Conservation (phyloP, 768 basidiomycete species). For the Mycena metata region DNA sequence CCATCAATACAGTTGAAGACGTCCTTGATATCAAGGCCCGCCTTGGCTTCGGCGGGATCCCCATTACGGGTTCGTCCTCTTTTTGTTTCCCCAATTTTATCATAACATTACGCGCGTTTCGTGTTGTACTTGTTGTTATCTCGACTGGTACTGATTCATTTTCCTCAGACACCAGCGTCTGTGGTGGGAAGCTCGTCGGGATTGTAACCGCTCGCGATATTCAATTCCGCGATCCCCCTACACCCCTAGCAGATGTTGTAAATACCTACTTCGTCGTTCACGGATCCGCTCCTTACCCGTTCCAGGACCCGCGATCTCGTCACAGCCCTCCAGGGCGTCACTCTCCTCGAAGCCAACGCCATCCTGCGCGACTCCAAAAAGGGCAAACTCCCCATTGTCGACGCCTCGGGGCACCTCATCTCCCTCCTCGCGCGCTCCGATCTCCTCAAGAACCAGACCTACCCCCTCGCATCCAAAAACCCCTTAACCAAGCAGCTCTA, state of each 20-base stretch:
- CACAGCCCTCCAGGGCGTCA: constrained; percentile 90
- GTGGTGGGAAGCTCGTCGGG: constrained; percentile 94
- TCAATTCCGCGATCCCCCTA: constrained; percentile 94
- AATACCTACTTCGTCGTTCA: no score
- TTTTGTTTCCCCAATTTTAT: constrained; percentile 43
- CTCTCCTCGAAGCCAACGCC: constrained; percentile 91
- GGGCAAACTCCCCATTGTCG: constrained; percentile 94
- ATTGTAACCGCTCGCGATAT: constrained; percentile 98
- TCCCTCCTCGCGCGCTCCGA: constrained; percentile 97
- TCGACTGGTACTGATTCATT: constrained; percentile 38
- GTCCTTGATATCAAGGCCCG: constrained; percentile 93
- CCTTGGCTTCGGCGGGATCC: constrained; percentile 96
- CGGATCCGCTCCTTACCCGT: no score
- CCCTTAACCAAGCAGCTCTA: constrained; percentile 95
- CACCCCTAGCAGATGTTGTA: no score
- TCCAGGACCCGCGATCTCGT: constrained; percentile 87
- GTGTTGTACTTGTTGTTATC: constrained; percentile 55
- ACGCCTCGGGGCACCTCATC: constrained; percentile 72
- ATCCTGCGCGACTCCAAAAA: constrained; percentile 97
- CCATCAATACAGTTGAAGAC: constrained; percentile 83
- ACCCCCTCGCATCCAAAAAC: constrained; percentile 93
- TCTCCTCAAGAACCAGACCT: constrained; percentile 96
- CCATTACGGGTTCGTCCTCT: constrained; percentile 96
- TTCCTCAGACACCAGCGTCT: constrained; percentile 81
- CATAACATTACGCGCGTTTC: constrained; percentile 79